Evolutionary conservation across 2,329 filamentous ascomycete genomes (phyloP), one percentile per base, ranked within the genome.

Genomic region (Madurella mycetomatis): DNA sequence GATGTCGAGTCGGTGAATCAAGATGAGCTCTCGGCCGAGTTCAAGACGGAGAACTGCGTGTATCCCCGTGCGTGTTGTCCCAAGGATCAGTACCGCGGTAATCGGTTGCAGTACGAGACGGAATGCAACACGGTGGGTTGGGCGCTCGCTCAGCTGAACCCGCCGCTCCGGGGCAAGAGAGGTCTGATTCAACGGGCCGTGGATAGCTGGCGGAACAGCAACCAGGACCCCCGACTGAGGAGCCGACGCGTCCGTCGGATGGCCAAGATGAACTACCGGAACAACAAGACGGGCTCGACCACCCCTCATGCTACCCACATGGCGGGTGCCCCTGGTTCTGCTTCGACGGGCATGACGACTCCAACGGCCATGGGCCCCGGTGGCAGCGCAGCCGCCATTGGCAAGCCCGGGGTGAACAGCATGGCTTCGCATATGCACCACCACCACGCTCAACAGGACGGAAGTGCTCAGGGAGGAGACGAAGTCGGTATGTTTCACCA

Each of bases 111-210:
- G 63, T 99, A 99, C 72, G 94, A 99, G 76, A 96, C 90, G 15
- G 94, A 99, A 74, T 99, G 94, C 80, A 99, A 99, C 74, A 90
- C 91, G 0, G 94, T 99, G n/a, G 94, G 94, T n/a, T 99, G 94
- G 94, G 92, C 92, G 12, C 75, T 99, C 62, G 94, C 94, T 2
- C 88, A 97, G 67, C 76, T 99, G 51, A 99, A 99, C 70, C 86
- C 91, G 8, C 88, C 89, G 54, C 80, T 97, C 56, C 85, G 92
- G 60, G 92, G 92, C 63, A 97, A 97, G 79, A 84, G 94, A 64
- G 94, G 94, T 8, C 79, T 99, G 56, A 99, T 99, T 63, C 94
- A 99, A 76, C 83, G 94, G 61, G 94, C 94, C 1, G 94, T 99
- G 43, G 94, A 99, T 73, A 96, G 92, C 76, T 97, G 94, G 94